Conservation (phyloP, 2,329 filamentous ascomycete genomes). For the Atkinsonella texensis region DNA sequence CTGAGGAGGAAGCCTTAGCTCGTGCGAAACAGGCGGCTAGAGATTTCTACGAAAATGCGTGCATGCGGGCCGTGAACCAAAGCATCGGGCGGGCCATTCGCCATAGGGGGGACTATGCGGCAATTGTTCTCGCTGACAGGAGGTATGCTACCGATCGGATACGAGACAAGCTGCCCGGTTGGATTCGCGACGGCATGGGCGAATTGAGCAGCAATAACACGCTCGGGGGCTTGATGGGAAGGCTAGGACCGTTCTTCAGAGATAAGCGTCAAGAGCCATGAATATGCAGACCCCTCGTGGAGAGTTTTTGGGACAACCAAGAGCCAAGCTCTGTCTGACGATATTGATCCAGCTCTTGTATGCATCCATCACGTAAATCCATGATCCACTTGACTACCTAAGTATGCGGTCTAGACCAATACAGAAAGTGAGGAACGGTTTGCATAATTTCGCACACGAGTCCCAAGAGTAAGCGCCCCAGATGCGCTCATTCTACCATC, state of each 20-base stretch:
- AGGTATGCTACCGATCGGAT: conserved; percentile 68
- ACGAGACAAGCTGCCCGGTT: conserved; percentile 67
- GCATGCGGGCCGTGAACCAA: conserved; percentile 95
- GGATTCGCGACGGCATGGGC: conserved; percentile 67
- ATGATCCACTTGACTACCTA: too few relatives aligned
- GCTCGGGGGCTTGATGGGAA: conserved; percentile 47
- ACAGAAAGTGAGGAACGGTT: too few relatives aligned
- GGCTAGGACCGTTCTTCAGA: conserved; percentile 45
- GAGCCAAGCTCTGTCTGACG: too few relatives aligned
- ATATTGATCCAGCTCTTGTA: too few relatives aligned
- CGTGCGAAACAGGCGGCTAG: conserved; percentile 46
- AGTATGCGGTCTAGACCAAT: too few relatives aligned
- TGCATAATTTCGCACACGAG: too few relatives aligned
- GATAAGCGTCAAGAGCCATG: conserved; percentile 25
- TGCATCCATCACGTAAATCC: too few relatives aligned
- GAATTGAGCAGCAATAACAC: conserved; percentile 23
- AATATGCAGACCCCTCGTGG: not conserved
- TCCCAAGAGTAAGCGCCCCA: too few relatives aligned
- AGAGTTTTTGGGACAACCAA: not conserved
- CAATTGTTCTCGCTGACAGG: conserved; percentile 73
- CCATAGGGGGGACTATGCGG: conserved; percentile 78
- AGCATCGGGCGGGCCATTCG: conserved; percentile 87
- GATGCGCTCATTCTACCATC: too few relatives aligned
- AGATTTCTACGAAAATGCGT: conserved; percentile 87
- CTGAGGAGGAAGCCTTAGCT: conserved; percentile 15